A percentile compares a stretch with the other conserved stretches of the same genome.
Conservation (phyloP, 176 grass and related monocot genomes). For the Oropetium thomaeum region DNA sequence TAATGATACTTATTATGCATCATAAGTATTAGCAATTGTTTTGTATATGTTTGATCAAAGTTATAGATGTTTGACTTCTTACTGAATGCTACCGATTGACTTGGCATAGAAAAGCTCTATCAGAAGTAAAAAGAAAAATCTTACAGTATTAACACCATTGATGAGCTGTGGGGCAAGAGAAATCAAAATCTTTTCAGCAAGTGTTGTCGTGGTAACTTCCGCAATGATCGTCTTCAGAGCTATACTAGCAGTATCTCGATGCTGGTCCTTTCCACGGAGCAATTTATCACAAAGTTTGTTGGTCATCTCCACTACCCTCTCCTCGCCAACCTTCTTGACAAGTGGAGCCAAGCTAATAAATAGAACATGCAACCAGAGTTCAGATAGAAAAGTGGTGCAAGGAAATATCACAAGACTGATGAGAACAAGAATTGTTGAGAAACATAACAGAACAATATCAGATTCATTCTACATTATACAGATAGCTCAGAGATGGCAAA, state of each 20-base stretch:
- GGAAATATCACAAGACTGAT: neutral
- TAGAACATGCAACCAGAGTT: slow-evolving; percentile 2
- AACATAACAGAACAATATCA: neutral
- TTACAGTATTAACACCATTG: slow-evolving; percentile 77
- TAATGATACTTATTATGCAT: no score
- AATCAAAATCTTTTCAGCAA: slow-evolving; percentile 87
- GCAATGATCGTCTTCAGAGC: slow-evolving; percentile 91
- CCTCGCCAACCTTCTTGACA: slow-evolving; percentile 88
- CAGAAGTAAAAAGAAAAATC: slow-evolving; percentile 14
- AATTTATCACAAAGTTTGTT: slow-evolving; percentile 94
- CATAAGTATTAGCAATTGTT: no score
- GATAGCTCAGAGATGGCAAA: neutral
- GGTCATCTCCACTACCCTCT: slow-evolving; percentile 87
- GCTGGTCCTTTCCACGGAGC: slow-evolving; percentile 94
- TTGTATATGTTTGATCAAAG: no score
- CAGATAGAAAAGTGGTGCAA: neutral
- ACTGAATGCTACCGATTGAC: neutral
- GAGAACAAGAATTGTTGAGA: neutral
- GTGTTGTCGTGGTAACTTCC: slow-evolving; percentile 72
- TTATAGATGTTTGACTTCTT: neutral
- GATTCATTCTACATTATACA: neutral
- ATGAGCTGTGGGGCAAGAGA: slow-evolving; percentile 80
- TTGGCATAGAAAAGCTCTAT: neutral
- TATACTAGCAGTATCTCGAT: slow-evolving; percentile 98
- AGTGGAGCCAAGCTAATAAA: slow-evolving; percentile 82